Conservation (phyloP, 1,139 yeast species). For the Candida buenavistaensis region DNA sequence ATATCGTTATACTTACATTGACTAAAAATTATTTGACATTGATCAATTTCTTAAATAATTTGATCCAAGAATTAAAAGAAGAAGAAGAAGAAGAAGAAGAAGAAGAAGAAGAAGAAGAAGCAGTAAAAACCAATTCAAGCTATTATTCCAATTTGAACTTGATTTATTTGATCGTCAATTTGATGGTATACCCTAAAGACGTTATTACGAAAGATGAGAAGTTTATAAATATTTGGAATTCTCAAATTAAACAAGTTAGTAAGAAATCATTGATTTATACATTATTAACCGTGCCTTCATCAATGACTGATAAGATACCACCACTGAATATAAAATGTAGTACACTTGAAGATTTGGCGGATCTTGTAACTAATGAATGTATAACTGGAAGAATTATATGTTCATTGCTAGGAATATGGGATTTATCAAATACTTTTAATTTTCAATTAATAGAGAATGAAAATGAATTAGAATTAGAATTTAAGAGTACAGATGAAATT, state of each 20-base stretch:
- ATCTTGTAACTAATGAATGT: slow-evolving; percentile 19
- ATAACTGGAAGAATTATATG: slow-evolving; percentile 32
- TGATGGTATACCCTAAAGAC: slow-evolving; percentile 8
- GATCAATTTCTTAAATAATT: slow-evolving; percentile 25
- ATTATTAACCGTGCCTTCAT: slow-evolving; percentile 20
- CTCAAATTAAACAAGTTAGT: slow-evolving; percentile 7
- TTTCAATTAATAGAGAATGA: slow-evolving; percentile 15
- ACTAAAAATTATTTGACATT: slow-evolving; percentile 33
- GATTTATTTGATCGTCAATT: slow-evolving; percentile 20
- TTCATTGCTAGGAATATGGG: slow-evolving; percentile 36
- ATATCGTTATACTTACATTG: slow-evolving; percentile 30
- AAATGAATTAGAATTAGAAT: slow-evolving; percentile 3
- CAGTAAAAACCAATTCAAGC: slow-evolving; percentile 4
- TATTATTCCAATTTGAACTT: slow-evolving; percentile 23
- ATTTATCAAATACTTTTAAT: slow-evolving; percentile 23
- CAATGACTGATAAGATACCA: neutral
- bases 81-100: slow-evolving; percentile 9
- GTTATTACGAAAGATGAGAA: slow-evolving; percentile 10
- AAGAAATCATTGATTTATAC: slow-evolving; percentile 13
- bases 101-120: neutral
- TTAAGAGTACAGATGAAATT: neutral
- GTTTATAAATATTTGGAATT: slow-evolving; percentile 7
- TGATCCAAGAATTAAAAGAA: slow-evolving; percentile 17
- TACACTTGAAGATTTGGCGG: slow-evolving; percentile 15
- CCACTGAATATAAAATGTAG: slow-evolving; percentile 3